These are phyloP conservation scores for Rhododendron griersonianum DNA, from an alignment of 148 eudicot species.

Conservation along the genomic window DNA sequence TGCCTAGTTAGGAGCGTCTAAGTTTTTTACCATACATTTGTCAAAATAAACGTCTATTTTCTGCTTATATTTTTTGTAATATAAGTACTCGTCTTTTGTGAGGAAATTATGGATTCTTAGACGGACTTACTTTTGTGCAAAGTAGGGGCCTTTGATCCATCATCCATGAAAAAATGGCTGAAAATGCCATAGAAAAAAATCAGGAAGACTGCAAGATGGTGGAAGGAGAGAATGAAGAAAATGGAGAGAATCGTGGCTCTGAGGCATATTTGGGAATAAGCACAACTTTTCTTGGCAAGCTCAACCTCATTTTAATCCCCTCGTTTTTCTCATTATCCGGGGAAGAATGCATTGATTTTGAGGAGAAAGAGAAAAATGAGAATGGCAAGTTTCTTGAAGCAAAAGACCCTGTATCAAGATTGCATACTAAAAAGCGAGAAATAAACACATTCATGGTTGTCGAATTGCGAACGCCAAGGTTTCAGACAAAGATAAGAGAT, in stretches of 20 bases:
- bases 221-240: slow-evolving; percentile 6
- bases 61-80: too few species aligned
- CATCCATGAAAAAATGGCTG: neutral
- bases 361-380: slow-evolving; percentile 25
- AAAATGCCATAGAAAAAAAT: neutral
- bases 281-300: slow-evolving; percentile 20
- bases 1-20: too few species aligned
- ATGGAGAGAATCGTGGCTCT: neutral
- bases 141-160: neutral
- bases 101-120: neutral
- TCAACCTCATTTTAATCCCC: slow-evolving; percentile 33
- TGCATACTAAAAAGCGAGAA: slow-evolving; percentile 13
- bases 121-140: neutral
- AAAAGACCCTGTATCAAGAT: slow-evolving; percentile 21
- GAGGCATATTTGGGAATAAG: slow-evolving; percentile 6
- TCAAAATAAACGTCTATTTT: neutral
- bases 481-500: slow-evolving; percentile 31
- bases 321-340: slow-evolving; percentile 31
- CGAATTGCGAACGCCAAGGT: neutral
- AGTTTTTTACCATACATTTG: neutral
- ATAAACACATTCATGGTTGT: slow-evolving; percentile 14
- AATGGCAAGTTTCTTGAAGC: slow-evolving; percentile 12
- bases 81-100: neutral
- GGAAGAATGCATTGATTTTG: slow-evolving; percentile 22
- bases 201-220: neutral